Conservation (phyloP, 2,329 filamentous ascomycete species). For the Xylaria polymorpha region DNA sequence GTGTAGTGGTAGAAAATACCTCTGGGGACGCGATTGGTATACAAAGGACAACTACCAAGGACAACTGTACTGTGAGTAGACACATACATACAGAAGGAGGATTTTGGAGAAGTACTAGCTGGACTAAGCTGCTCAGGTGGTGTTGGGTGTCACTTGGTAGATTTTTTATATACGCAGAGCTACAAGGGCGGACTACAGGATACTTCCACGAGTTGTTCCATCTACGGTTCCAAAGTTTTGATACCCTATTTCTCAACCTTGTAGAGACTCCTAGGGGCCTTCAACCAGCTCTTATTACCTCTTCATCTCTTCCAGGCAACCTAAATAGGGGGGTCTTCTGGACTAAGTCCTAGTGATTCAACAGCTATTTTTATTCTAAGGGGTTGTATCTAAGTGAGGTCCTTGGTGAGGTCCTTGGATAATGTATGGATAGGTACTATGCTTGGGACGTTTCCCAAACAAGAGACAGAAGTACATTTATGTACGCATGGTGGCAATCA, state of each 20-base stretch:
- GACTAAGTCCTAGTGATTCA: neutral
- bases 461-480: neutral
- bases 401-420: neutral
- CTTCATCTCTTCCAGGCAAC: neutral
- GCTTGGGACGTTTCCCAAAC: neutral
- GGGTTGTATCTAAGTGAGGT: neutral
- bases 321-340: neutral
- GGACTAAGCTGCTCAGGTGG: neutral
- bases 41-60: neutral
- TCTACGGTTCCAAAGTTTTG: neutral
- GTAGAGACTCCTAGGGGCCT: neutral
- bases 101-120: neutral
- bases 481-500: neutral
- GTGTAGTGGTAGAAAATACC: neutral
- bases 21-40: neutral
- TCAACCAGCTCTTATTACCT: neutral
- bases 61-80: neutral
- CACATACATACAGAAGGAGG: neutral
- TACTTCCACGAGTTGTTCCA: neutral
- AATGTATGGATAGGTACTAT: neutral
- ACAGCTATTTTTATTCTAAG: neutral
- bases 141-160: neutral
- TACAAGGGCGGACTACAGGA: neutral
- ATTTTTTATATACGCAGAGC: neutral
- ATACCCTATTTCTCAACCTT: neutral